Conservation (phyloP, 2,329 filamentous ascomycete genomes). For the Didymella keratinophila region DNA sequence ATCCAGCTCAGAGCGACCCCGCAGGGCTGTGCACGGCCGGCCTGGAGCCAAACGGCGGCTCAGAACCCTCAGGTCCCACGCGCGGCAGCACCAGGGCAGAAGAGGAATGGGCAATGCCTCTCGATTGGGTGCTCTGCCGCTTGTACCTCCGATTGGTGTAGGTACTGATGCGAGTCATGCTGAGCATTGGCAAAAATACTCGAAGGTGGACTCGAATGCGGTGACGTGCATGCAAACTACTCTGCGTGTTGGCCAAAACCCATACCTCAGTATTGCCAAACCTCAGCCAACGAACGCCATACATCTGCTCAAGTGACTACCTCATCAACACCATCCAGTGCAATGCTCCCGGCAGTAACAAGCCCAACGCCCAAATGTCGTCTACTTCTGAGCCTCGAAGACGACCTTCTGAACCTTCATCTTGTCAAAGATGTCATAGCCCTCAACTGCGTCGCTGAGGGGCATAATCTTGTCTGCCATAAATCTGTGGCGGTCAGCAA, state of each 20-base stretch:
- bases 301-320: not conserved
- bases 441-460: slow-evolving; percentile 59
- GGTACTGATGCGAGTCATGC: slow-evolving; percentile 13
- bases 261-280: not conserved
- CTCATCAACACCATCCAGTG: slow-evolving; percentile 10
- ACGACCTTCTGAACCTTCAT: slow-evolving; percentile 63
- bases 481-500: slow-evolving; percentile 48
- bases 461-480: slow-evolving; percentile 63
- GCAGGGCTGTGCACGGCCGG: slow-evolving; percentile 29
- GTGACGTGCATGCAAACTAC: not conserved
- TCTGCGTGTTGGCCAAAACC: slow-evolving; percentile 1
- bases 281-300: not conserved
- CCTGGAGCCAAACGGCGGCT: slow-evolving; percentile 20
- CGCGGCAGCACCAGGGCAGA: slow-evolving; percentile 18
- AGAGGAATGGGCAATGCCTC: slow-evolving; percentile 10
- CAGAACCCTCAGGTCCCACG: slow-evolving; percentile 14
- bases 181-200: not conserved
- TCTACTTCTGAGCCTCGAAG: slow-evolving; percentile 55
- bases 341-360: slow-evolving; percentile 1
- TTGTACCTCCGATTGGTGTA: slow-evolving; percentile 18
- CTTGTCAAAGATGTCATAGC: slow-evolving; percentile 62
- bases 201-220: not conserved
- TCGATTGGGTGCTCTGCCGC: slow-evolving; percentile 15
- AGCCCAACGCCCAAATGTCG: not conserved
- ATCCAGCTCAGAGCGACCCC: slow-evolving; percentile 26